Base-by-base conservation (phyloP, 768 basidiomycete species). In the Hygrocybe coccinea region DNA sequence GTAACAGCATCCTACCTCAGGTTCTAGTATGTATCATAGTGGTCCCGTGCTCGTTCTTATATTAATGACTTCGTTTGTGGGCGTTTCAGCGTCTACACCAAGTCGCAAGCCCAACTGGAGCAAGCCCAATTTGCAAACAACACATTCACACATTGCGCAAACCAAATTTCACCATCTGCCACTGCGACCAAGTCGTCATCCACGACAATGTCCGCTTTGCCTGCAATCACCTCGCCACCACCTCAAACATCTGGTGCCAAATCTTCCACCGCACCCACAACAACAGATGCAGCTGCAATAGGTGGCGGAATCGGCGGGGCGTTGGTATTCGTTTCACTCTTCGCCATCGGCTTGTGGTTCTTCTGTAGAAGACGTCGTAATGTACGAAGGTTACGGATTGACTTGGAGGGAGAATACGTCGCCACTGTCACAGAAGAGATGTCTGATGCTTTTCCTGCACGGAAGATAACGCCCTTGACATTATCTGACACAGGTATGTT, bases 81-180 rank as follows among this genome's bases (percentile, higher is more conserved):
- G n/a, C 19, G 7, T n/a, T 35, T 9, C 54, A 69, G 69, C 44
- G 54, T 56, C 1, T 67, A 50, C 21, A 64, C 67, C 3, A 59
- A 53, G 44, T 59, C 65, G 17, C 54, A 53, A 6, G 62, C 59
- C 2, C 51, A 52, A 9, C 19, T 37, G 11, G 59, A 64, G 24
- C 62, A 69, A n/a, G 52, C 51, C 2, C 53, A 48, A 21, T 56
- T 60, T 29, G 59, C 59, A 17, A 64, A 65, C 61, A 65, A 70
- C 46, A 66, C 67, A 0, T 70, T 67, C 52, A 66, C 65, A 12
- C 62, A 65, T 45, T 70, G 69, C 50, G 43, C 36, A 15, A 46
- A 46, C 45, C 45, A 46, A 46, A 19, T 46, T 6, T 57, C 63
- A 10, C 51, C 56, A 12, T 33, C 56, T 15, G 21, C 45, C n/a